A percentile compares a stretch with the other conserved stretches of the same genome.
Evolutionary conservation across 2,329 filamentous ascomycete genomes (phyloP).

Genomic region (Monosporascus ibericus): DNA sequence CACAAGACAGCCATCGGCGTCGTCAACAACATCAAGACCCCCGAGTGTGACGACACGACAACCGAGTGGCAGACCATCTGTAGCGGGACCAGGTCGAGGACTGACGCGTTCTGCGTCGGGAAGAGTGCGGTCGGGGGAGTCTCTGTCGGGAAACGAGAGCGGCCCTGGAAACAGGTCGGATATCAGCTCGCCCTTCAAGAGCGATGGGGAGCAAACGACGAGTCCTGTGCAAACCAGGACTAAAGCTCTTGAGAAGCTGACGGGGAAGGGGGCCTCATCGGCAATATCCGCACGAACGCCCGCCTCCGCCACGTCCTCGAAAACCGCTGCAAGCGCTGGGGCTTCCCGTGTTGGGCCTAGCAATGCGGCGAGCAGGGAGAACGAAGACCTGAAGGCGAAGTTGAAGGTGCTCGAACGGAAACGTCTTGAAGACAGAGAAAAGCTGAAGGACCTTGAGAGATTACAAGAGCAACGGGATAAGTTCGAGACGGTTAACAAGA

Average conservation of each 20-base stretch:
- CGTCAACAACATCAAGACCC: conserved; percentile 31
- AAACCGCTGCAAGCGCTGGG: conserved; percentile 23
- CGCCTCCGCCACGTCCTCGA: conserved; percentile 27
- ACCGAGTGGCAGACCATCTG: conserved; percentile 31
- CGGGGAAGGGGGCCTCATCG: conserved; percentile 10
- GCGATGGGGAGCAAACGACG: conserved; percentile 43
- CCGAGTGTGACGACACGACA: conserved; percentile 27
- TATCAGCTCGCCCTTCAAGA: conserved; percentile 42
- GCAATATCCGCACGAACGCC: conserved; percentile 14
- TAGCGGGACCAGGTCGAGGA: conserved; percentile 26
- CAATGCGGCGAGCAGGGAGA: conserved; percentile 55
- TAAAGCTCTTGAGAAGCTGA: conserved; percentile 46
- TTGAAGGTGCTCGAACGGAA: conserved; percentile 84
- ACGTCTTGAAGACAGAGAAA: conserved; percentile 76
- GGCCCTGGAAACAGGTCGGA: conserved; percentile 28
- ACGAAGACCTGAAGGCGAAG: conserved; percentile 86
- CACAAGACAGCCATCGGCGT: conserved; percentile 38
- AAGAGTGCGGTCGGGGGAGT: conserved; percentile 42
- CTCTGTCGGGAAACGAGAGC: conserved; percentile 36
- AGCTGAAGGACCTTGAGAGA: conserved; percentile 71
- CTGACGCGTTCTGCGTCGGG: conserved; percentile 31
- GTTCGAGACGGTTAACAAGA: conserved; percentile 81
- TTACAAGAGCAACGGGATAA: conserved; percentile 71
- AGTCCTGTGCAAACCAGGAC: conserved; percentile 47
- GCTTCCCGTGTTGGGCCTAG: conserved; percentile 36